A percentile compares a stretch with the other conserved stretches of the same genome.
phyloP scores from a whole-genome alignment of 768 basidiomycete species.

The Brasilioporus rufonigricans region DNA sequence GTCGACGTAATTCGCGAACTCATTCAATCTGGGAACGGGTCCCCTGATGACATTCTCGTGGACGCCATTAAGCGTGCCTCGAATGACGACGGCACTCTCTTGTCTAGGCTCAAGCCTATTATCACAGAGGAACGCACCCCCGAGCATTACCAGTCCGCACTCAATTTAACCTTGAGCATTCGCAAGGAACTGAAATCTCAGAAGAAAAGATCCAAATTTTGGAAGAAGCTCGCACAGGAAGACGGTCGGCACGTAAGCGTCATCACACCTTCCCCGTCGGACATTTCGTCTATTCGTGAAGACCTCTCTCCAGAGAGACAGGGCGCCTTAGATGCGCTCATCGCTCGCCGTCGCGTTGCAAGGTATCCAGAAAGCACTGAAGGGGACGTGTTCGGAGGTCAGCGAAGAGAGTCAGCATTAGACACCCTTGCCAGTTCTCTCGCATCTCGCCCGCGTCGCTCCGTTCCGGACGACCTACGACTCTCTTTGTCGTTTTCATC shows the following conservation, averaged over 20 bases:
- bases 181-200: constrained; percentile 43
- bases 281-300: constrained; percentile 29
- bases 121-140: constrained; percentile 36
- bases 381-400: constrained; percentile 27
- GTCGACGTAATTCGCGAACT: constrained; percentile 22
- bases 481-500: constrained; percentile 20
- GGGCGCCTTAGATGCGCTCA: constrained; percentile 39
- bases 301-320: constrained; percentile 25
- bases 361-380: constrained; percentile 13
- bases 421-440: constrained; percentile 23
- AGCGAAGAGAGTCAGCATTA: constrained; percentile 9
- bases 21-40: constrained; percentile 29
- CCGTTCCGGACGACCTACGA: constrained; percentile 9
- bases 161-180: constrained; percentile 43
- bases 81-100: constrained; percentile 37
- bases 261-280: constrained; percentile 32
- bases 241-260: constrained; percentile 18
- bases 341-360: constrained; percentile 22
- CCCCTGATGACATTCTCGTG: constrained; percentile 42
- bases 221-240: constrained; percentile 43
- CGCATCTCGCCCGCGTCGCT: constrained; percentile 23
- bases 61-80: constrained; percentile 44
- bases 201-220: constrained; percentile 45
- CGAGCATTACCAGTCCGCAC: constrained; percentile 45
- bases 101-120: constrained; percentile 41